Conservation (phyloP, 441 rosid species). For the Lepidium campestre region DNA sequence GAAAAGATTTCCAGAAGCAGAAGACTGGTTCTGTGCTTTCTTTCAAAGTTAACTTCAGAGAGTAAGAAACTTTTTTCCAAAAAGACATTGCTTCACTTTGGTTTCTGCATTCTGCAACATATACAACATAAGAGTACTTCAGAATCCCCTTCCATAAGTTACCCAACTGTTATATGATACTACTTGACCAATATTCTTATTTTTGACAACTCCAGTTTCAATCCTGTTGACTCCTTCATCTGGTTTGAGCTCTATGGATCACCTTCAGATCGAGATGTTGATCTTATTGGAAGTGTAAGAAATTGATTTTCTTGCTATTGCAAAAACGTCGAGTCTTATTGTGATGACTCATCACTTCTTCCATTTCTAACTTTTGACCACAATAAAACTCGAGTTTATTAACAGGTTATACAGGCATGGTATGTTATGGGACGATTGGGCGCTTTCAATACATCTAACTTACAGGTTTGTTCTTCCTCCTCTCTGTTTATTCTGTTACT, state of each 20-base stretch:
- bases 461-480: slow-evolving; percentile 60
- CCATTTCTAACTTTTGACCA: not conserved
- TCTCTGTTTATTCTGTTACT: not conserved
- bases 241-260: slow-evolving; percentile 89
- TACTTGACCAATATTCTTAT: not conserved
- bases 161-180: not conserved
- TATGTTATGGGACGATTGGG: slow-evolving; percentile 96
- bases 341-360: slow-evolving; percentile 1
- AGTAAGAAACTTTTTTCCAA: slow-evolving; percentile 35
- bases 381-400: not conserved
- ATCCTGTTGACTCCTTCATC: slow-evolving; percentile 68
- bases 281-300: slow-evolving; percentile 77
- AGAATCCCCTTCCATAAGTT: not conserved
- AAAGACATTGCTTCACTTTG: not conserved
- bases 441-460: slow-evolving; percentile 83
- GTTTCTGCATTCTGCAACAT: not conserved
- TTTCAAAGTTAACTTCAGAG: slow-evolving; percentile 93
- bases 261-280: slow-evolving; percentile 79
- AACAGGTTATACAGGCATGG: slow-evolving; percentile 88
- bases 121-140: not conserved
- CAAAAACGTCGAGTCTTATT: not conserved
- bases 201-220: slow-evolving; percentile 50
- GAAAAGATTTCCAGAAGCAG: slow-evolving; percentile 58
- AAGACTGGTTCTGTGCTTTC: slow-evolving; percentile 83
- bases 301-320: slow-evolving; percentile 16